Evolutionary conservation across 1,139 yeast species (phyloP), one percentile per base, ranked within the genome.

Genomic region (Williopsis jadinii): DNA sequence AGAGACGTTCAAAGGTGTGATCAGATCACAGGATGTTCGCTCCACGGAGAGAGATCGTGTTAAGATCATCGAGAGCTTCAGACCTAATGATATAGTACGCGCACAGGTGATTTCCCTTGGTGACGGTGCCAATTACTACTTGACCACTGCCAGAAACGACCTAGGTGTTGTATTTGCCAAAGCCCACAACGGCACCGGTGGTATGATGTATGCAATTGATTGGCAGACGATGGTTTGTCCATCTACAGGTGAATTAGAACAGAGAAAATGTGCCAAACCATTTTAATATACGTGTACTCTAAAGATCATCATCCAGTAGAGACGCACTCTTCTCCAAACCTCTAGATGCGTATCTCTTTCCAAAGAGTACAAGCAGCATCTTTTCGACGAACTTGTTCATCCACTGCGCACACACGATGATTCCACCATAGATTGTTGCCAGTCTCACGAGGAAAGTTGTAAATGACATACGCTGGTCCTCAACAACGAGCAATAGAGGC

Each of bases 181-280:
- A 52, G 70, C 77, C 38, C 72, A 70, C 45, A 75, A 73, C 40
- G 84, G 88, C 4, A 76, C 82, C 9, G 97, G 96, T 2, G 80
- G 76, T 38, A 66, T 82, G 46, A 80, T 94, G 92, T 84, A 80
- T 54, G 95, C 98, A 3, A 63, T 88, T 32, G 97, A 92, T 63
- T 94, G 98, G 97, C 90, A 88, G 62, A 84, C 88, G 10, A 92
- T 94, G 97, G 73, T 84, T 37, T 80, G 86, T 49, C 79, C 81
- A 5, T 68, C 65, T 34, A 78, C 88, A 4, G 97, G 97, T 1
- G 74, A 72, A 15, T 63, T 78, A 26, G 97, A 90, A 57, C 70
- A 70, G 54, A 73, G 98, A 45, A 94, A 94, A 61, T 87, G 95
- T 64, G 98, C 98, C 6, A 90, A 87, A 61, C 96, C 97, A 9